These are phyloP conservation scores for Ormosia emarginata DNA, from an alignment of 306 rosid genomes.

Conservation along the genomic window DNA sequence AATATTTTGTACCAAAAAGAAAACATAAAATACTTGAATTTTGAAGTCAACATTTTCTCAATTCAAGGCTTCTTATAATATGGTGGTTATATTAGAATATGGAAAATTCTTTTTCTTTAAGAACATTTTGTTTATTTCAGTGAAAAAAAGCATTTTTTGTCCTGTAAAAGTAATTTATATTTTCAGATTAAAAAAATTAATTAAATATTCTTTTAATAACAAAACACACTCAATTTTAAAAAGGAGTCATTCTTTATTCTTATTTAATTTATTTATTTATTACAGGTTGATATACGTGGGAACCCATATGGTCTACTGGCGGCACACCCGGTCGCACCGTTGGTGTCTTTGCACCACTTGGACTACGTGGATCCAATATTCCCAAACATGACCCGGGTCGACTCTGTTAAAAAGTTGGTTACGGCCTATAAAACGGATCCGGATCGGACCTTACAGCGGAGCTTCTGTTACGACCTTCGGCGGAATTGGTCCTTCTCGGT, in stretches of 20 bases:
- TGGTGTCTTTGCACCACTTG: slow-evolving; percentile 76
- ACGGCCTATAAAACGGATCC: slow-evolving; percentile 40
- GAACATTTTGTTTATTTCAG: too few relatives aligned
- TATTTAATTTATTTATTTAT: background rate
- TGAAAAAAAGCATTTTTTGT: too few relatives aligned
- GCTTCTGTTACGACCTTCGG: slow-evolving; percentile 50
- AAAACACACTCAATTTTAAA: too few relatives aligned
- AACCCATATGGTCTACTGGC: slow-evolving; percentile 61
- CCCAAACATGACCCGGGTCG: slow-evolving; percentile 31
- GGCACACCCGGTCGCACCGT: slow-evolving; percentile 68
- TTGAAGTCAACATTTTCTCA: too few relatives aligned
- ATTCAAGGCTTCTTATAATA: background rate
- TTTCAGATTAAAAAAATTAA: too few relatives aligned
- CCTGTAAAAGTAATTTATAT: too few relatives aligned
- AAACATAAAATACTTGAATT: too few relatives aligned
- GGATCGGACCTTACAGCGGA: slow-evolving; percentile 52
- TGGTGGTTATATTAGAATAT: too few relatives aligned
- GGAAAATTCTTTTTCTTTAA: background rate
- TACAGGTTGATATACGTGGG: slow-evolving; percentile 62
- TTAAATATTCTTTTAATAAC: too few relatives aligned
- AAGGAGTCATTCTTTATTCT: too few relatives aligned
- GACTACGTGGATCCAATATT: slow-evolving; percentile 55
- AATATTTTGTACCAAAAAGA: too few relatives aligned
- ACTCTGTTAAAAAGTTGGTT: slow-evolving; percentile 29
- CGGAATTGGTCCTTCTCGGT: slow-evolving; percentile 71